Evolutionary conservation across 306 rosid species (phyloP), one percentile per base, ranked within the genome.

Genomic region (Vigna hirtella): DNA sequence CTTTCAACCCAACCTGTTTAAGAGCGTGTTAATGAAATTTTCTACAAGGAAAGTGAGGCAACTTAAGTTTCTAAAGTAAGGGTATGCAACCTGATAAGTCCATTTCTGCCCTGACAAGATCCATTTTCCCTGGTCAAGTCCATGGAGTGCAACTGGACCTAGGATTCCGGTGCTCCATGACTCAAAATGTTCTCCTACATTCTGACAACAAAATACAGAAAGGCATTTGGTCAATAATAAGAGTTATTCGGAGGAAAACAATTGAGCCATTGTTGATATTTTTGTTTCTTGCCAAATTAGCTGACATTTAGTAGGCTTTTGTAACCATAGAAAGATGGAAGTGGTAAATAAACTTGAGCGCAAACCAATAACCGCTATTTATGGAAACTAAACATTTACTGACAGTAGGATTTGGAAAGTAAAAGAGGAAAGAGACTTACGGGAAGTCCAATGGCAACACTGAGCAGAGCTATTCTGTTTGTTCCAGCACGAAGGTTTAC

Each of bases 371-470:
- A 30, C 22, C 15, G 50, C 10, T 61, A 8, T 48, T 34, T 76
- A 81, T 72, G 15, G 32, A 38, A 22, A 28, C 75, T 22, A 26
- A 15, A 40, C 62, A 61, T 43, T 62, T 20, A 71, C 26, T 9
- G 43, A 73, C 11, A 18, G 58, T 3, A 56, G 76, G 11, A 50
- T 43, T 43, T 36, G 20, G 28, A 83, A 51, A 52, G 45, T 14
- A 43, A 62, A 62, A 30, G 18, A 53, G 66, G 78, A 78, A 48
- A 49, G 13, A 56, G 66, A 88, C 91, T 86, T 69, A 92, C 96
- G n/a, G 97, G 97, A 78, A 92, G 87, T 77, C 97, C 97, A 36
- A 90, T 89, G 49, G 97, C 92, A 82, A 92, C 93, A 65, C 97
- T 92, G 73, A 92, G 87, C 47, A 92, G 85, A n/a, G 96, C 93